phyloP scores from a whole-genome alignment of 805 yeast species.

The Candida oleophila region DNA sequence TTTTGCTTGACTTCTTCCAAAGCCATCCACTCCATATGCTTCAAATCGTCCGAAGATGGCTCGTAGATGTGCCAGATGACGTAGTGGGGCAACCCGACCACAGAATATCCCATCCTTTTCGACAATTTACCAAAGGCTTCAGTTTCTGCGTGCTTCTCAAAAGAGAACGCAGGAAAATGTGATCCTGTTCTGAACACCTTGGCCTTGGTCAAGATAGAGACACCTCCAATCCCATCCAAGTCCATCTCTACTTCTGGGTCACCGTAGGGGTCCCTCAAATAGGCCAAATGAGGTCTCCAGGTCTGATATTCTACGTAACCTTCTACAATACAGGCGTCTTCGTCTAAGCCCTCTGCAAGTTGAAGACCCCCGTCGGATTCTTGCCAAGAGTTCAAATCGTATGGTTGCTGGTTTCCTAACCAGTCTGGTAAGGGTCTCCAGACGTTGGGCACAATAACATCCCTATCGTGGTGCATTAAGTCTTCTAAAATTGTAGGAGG shows the following conservation, averaged over 20 bases:
- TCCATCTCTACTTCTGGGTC: slow-evolving; percentile 92
- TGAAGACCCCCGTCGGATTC: slow-evolving; percentile 81
- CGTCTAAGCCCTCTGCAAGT: slow-evolving; percentile 74
- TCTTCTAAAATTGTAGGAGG: slow-evolving; percentile 87
- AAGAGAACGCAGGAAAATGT: slow-evolving; percentile 95
- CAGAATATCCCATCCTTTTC: slow-evolving; percentile 81
- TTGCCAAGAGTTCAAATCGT: slow-evolving; percentile 83
- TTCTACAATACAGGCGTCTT: slow-evolving; percentile 95
- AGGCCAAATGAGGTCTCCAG: slow-evolving; percentile 97
- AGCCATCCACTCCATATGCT: slow-evolving; percentile 84
- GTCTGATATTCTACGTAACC: slow-evolving; percentile 97
- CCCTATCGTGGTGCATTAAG: slow-evolving; percentile 86
- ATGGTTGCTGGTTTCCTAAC: slow-evolving; percentile 82
- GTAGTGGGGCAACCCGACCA: slow-evolving; percentile 89
- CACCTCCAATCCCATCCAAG: slow-evolving; percentile 97
- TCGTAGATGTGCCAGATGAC: slow-evolving; percentile 97
- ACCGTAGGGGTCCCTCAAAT: slow-evolving; percentile 91
- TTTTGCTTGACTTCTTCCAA: slow-evolving; percentile 67
- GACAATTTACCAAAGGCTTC: slow-evolving; percentile 94
- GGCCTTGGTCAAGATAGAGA: slow-evolving; percentile 86
- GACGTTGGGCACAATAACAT: slow-evolving; percentile 92
- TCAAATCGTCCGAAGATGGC: slow-evolving; percentile 88
- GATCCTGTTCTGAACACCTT: slow-evolving; percentile 83
- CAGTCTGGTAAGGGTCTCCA: slow-evolving; percentile 90
- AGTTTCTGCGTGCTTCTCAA: slow-evolving; percentile 95